Conservation (phyloP, 257 asterid species). For the Solanum sejunctum region DNA sequence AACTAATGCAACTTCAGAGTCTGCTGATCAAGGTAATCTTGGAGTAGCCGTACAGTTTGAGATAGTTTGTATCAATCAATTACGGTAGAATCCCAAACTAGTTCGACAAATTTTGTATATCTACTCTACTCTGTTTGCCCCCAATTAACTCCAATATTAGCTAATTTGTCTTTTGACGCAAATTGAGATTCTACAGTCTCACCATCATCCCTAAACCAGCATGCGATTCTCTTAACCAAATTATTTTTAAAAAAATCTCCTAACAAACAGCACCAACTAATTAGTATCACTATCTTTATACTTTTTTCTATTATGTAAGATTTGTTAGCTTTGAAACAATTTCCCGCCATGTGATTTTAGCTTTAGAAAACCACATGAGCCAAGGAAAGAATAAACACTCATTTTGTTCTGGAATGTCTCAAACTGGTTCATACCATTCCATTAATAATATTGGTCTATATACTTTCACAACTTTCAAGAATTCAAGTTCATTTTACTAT, state of each 20-base stretch:
- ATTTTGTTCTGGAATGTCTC: background rate
- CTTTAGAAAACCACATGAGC: background rate
- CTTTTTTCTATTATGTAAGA: background rate
- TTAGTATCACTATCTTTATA: background rate
- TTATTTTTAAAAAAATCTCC: background rate
- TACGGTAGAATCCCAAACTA: background rate
- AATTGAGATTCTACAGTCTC: background rate
- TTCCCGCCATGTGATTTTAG: background rate
- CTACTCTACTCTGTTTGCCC: background rate
- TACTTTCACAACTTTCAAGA: background rate
- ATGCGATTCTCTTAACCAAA: background rate
- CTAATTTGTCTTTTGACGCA: background rate
- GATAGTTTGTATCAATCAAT: background rate
- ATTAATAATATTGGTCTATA: background rate
- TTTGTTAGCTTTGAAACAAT: background rate
- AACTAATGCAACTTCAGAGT: background rate
- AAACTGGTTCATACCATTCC: too few species aligned
- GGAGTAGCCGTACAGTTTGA: background rate
- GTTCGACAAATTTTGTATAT: background rate
- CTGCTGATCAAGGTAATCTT: background rate
- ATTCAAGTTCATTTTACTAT: background rate
- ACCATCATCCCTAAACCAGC: background rate
- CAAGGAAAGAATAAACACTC: background rate
- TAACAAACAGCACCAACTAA: background rate
- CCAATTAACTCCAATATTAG: background rate